Base-by-base conservation (phyloP, 345 rosid genomes). In the Eucalyptus curtisii region DNA sequence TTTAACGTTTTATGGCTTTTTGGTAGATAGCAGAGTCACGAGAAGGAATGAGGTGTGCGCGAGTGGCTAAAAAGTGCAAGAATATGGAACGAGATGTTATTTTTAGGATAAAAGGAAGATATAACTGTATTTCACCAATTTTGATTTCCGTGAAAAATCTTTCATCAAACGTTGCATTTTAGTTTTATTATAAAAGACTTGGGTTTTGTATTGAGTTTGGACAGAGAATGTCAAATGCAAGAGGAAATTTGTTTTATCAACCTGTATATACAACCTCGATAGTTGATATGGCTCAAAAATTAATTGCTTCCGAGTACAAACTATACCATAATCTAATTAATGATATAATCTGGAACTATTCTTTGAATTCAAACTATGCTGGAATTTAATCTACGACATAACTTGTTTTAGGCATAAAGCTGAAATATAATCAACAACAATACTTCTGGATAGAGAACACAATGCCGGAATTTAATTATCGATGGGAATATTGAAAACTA, bases 191-290 rank as follows among this genome's bases (percentile, higher is more conserved):
- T 7, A 19, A 52, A 24, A 52, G 55, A 52, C 20, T 50, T 2
- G 20, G 4, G 0, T 50, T 50, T 0, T 1, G 8, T 50, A 50
- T 50, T 50, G 20, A 50, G 20, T 19, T 52, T 52, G 24, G 55
- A 52, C 1, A 52, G 2, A 52, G 4, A 52, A 52, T 52, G 7
- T 52, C 8, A 4, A 52, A 52, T 52, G 55, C 24, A 19, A 52
- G 55, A 7, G 22, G 1, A 52, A 52, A 7, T 17, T 52, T 52
- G 1, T 19, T 52, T 52, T 52, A 50, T 50, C 1, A 50, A 50
- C 2, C 1, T 17, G 1, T 7, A 17, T 50, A 50, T 50, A 50
- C 0, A 50, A 50, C 0, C 2, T 19, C 4, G 0, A 1, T 17
- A 50, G 17, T 50, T 1, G 4, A 50, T 50, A 50, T 50, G 55